Percentiles rank a stretch among this genome's conserved stretches.
Conservation (phyloP, 2,329 filamentous ascomycete genomes). For the Stachybotrys chlorohalonatus region DNA sequence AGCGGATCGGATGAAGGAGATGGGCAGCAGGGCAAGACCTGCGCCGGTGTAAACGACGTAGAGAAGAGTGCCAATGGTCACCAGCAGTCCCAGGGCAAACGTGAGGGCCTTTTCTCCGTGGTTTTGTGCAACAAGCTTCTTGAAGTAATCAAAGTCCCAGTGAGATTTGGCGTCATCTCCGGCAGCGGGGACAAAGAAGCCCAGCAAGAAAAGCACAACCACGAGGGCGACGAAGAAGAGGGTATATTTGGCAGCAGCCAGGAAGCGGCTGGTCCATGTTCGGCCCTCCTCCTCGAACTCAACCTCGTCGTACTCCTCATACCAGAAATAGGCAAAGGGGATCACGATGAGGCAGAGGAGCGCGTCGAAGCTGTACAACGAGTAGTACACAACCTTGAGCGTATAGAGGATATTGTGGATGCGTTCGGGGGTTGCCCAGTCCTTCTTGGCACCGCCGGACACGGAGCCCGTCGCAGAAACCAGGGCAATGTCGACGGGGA, state of each 20-base stretch:
- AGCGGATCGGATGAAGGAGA: conserved; percentile 86
- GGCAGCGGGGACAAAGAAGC: conserved; percentile 85
- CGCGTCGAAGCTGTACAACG: conserved; percentile 84
- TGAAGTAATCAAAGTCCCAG: conserved; percentile 86
- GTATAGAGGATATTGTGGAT: conserved; percentile 71
- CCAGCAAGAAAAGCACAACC: conserved; percentile 76
- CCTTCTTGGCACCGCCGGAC: conserved; percentile 73
- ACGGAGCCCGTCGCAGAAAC: conserved; percentile 79
- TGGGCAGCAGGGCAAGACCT: conserved; percentile 79
- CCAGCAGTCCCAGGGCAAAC: conserved; percentile 80
- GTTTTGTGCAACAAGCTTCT: conserved; percentile 65
- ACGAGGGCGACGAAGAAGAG: conserved; percentile 73
- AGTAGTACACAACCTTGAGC: conserved; percentile 84
- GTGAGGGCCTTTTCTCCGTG: conserved; percentile 88
- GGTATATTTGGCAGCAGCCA: conserved; percentile 87
- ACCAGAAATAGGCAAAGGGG: conserved; percentile 96
- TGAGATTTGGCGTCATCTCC: conserved; percentile 56
- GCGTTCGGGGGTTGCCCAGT: conserved; percentile 82
- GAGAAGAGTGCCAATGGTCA: conserved; percentile 75
- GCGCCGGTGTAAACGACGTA: conserved; percentile 85
- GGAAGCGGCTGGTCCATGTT: conserved; percentile 60
- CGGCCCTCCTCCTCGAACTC: conserved; percentile 76
- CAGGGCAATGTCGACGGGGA: conserved; percentile 91
- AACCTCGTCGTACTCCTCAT: conserved; percentile 93
- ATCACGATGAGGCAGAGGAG: conserved; percentile 82